phyloP scores from a whole-genome alignment of 1,284 basidiomycete species.

The Golubevia pallescens region DNA sequence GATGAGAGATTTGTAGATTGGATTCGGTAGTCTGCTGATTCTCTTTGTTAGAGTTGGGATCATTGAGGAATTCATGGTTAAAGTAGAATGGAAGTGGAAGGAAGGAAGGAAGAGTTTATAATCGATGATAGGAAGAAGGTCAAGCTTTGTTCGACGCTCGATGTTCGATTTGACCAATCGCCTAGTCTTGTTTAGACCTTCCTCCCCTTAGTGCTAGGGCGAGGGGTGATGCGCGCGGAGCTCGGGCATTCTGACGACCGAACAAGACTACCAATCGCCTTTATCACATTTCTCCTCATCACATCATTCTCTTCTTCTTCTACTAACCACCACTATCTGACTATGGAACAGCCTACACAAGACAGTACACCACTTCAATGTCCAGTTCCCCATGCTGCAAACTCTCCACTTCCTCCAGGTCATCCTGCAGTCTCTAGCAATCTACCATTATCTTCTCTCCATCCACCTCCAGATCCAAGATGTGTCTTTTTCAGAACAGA shows the following conservation, averaged over 20 bases:
- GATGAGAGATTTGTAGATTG: too few relatives aligned
- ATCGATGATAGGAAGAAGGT: too few relatives aligned
- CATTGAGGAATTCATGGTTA: too few relatives aligned
- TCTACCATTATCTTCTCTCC: slow-evolving; percentile 31
- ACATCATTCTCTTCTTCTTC: slow-evolving; percentile 1
- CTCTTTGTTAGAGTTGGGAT: too few relatives aligned
- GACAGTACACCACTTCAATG: slow-evolving; percentile 29
- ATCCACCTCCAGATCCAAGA: slow-evolving; percentile 43
- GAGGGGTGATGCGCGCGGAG: too few relatives aligned
- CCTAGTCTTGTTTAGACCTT: slow-evolving; percentile 2
- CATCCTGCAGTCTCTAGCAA: slow-evolving; percentile 46
- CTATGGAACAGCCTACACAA: slow-evolving; percentile 2
- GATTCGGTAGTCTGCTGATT: too few relatives aligned
- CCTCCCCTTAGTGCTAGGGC: slow-evolving; percentile 6
- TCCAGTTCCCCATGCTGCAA: slow-evolving; percentile 54
- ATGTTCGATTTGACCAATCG: too few relatives aligned
- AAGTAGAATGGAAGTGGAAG: too few relatives aligned
- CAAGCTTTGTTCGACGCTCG: too few relatives aligned
- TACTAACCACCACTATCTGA: background rate
- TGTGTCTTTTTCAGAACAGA: slow-evolving; percentile 59
- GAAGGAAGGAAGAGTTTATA: too few relatives aligned
- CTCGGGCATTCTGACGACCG: too few relatives aligned
- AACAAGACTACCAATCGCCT: too few relatives aligned
- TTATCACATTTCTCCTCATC: background rate
- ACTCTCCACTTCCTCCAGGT: slow-evolving; percentile 58